phyloP scores from a whole-genome alignment of 176 grass and related monocot species.

The Aegilops sharonensis region DNA sequence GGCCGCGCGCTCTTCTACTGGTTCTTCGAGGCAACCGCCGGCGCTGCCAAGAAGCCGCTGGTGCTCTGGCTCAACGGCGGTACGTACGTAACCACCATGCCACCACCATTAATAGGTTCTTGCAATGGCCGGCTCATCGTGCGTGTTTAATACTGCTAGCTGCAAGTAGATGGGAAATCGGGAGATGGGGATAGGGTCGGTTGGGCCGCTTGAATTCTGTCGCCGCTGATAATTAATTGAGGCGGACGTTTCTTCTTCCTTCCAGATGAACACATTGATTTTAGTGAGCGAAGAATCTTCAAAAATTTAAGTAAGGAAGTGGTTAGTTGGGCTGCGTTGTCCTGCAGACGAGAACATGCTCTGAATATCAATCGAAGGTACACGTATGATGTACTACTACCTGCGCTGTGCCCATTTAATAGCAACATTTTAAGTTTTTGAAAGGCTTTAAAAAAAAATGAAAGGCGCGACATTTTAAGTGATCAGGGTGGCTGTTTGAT shows the following conservation, averaged over 20 bases:
- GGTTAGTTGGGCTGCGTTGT: not conserved
- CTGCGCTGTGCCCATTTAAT: no score
- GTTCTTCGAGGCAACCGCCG: conserved; percentile 78
- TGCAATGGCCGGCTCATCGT: not conserved
- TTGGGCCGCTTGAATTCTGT: not conserved
- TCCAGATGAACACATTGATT: not conserved
- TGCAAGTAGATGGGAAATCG: not conserved
- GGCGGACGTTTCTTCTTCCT: not conserved
- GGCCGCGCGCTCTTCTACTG: conserved; percentile 98
- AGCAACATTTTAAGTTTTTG: no score
- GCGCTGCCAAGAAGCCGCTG: conserved; percentile 72
- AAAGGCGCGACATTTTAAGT: not conserved
- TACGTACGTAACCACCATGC: conserved; percentile 32
- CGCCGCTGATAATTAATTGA: conserved; percentile 14
- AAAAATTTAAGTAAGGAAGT: not conserved
- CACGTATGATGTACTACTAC: no score
- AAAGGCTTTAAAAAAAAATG: no score
- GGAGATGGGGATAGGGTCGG: not conserved
- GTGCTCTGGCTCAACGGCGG: conserved; percentile 95
- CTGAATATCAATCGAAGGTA: not conserved
- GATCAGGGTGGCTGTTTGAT: not conserved
- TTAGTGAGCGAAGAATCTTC: not conserved
- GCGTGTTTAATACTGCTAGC: not conserved
- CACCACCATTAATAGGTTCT: not conserved
- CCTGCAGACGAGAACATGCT: not conserved